A percentile compares a stretch with the other conserved stretches of the same genome.
Evolutionary conservation across 768 basidiomycete genomes (phyloP).

Genomic region (Lactarius sp.): DNA sequence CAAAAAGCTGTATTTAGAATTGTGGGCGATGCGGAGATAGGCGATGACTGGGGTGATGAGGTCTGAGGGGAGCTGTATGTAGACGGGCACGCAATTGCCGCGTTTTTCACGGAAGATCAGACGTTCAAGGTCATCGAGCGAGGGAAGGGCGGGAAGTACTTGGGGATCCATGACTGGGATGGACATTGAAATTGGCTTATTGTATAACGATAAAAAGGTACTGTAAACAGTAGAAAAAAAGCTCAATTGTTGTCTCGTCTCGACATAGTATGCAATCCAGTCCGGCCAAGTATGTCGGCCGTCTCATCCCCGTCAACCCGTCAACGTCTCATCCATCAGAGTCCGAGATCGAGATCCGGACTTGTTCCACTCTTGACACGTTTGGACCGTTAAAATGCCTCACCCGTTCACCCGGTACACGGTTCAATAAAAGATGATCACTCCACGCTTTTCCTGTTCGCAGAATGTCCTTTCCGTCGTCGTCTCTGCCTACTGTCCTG

Average conservation of each 20-base stretch:
- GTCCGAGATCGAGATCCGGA: too few relatives aligned
- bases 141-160: slow-evolving; percentile 57
- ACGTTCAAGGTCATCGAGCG: slow-evolving; percentile 69
- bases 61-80: slow-evolving; percentile 89
- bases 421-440: slow-evolving; percentile 50
- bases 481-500: slow-evolving; percentile 63
- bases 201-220: background rate
- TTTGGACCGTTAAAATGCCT: too few relatives aligned
- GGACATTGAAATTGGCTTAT: too few relatives aligned
- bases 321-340: too few relatives aligned
- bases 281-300: too few relatives aligned
- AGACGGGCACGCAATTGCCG: slow-evolving; percentile 93
- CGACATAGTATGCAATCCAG: too few relatives aligned
- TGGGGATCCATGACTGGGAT: slow-evolving; percentile 29
- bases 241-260: too few relatives aligned
- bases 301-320: too few relatives aligned
- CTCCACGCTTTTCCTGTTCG: slow-evolving; percentile 66
- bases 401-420: too few relatives aligned
- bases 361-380: too few relatives aligned
- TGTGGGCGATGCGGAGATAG: slow-evolving; percentile 87
- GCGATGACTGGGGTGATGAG: slow-evolving; percentile 96
- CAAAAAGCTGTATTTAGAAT: slow-evolving; percentile 91
- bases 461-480: slow-evolving; percentile 55
- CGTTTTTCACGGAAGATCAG: slow-evolving; percentile 75
- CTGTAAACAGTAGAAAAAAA: too few relatives aligned